Evolutionary conservation across 495 filamentous ascomycete species (phyloP), one percentile per base, ranked within the genome.

Genomic region (Aspergillus carlsbadensis): DNA sequence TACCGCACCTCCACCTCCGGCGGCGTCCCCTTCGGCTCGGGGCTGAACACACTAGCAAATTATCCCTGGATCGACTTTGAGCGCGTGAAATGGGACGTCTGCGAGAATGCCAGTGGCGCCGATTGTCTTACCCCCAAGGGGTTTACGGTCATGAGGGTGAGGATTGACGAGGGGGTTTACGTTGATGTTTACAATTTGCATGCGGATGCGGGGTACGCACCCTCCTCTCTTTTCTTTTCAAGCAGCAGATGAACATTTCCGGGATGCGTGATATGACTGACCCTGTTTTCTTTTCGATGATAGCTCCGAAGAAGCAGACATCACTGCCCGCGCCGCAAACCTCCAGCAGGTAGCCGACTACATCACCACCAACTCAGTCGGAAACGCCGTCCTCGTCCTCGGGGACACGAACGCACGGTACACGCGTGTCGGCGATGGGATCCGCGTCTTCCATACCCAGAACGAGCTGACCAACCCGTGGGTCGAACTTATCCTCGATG

Each of bases 61-160:
- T 79, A 77, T 55, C 61, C 75, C 54, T 87, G 78, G 75, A 58
- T 78, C 20, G 73, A 79, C 61, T 82, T 84, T 62, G 66, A 70
- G 36, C 81, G 83, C 7, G 68, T 71, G 22, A 82, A 83, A 47
- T 88, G 85, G 85, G 62, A 69, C 15, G 73, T 58, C 0, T 88
- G 84, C 67, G 80, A 76, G 33, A 67, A 81, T 64, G 75, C 72
- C 0, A 80, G 77, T 4, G 77, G 72, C 0, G 46, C 58, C 4
- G 84, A 88, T 59, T 88, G 85, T 60, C 63, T 86, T 36, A 86
- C 83, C 8, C 84, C 84, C 11, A 88, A 88, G 64, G 85, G 84
- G 3, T 85, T 83, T 60, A 83, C 83, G 0, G 81, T 81, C 45
- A 85, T 85, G 83, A 76, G 81, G 7, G 64, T 75, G 33, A 59